Evolutionary conservation across 371 early-diverging fungal species (phyloP).

Genomic region (Circinella minor): DNA sequence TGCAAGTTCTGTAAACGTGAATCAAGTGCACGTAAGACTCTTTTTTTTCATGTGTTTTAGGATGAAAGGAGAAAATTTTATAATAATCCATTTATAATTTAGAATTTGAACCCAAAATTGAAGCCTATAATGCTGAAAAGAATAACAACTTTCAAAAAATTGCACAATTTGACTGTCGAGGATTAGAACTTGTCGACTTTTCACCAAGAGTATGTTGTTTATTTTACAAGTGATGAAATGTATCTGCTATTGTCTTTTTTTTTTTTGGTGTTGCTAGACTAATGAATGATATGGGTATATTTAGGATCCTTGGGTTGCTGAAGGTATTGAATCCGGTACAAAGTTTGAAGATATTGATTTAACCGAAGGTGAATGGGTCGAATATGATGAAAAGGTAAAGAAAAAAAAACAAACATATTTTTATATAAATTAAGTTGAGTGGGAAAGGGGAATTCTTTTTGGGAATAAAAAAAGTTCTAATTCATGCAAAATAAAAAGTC

Average conservation of each 20-base stretch:
- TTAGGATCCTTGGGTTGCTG: conserved; percentile 75
- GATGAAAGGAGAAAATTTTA: background rate
- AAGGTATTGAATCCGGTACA: conserved; percentile 75
- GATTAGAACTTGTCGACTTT: conserved; percentile 84
- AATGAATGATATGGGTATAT: background rate
- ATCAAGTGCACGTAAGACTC: conserved; percentile 65
- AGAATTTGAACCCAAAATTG: conserved; percentile 66
- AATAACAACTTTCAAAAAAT: conserved; percentile 68
- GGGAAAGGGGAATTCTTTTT: no score
- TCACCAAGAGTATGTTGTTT: conserved; percentile 65
- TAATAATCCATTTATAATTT: conserved; percentile 5
- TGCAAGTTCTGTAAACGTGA: conserved; percentile 94
- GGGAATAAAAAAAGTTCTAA: no score
- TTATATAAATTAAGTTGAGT: background rate
- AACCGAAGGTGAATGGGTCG: conserved; percentile 62
- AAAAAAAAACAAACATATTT: background rate
- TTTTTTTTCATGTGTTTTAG: background rate
- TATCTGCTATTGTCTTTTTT: no score
- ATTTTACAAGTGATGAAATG: no score
- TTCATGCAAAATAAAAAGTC: conserved; percentile 4
- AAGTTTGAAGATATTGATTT: conserved; percentile 84
- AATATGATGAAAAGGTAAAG: conserved; percentile 32
- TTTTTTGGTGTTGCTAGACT: no score
- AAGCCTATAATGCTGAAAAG: conserved; percentile 66
- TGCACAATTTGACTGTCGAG: conserved; percentile 82